Conservation (phyloP, 2,329 filamentous ascomycete species). For the Epichloe hybrida region DNA sequence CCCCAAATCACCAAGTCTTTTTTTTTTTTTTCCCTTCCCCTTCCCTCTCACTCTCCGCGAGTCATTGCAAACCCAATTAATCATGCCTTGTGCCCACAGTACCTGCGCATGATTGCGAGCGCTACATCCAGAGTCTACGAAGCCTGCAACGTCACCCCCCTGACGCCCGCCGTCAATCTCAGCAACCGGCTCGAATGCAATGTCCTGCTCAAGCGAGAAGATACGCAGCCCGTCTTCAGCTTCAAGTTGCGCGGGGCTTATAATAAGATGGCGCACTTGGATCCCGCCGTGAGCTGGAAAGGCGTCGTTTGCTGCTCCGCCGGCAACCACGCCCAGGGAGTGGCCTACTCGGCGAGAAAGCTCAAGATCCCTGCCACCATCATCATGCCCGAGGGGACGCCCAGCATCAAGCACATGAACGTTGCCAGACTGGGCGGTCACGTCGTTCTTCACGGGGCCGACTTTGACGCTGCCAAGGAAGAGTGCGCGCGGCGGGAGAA, state of each 20-base stretch:
- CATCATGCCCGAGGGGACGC: constrained; percentile 91
- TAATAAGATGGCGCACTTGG: constrained; percentile 97
- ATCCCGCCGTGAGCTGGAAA: constrained; percentile 71
- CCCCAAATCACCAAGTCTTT: background rate
- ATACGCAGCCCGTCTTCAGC: constrained; percentile 96
- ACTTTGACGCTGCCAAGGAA: constrained; percentile 92
- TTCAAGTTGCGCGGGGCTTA: constrained; percentile 97
- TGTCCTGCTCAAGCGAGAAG: constrained; percentile 87
- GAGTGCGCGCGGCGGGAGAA: constrained; percentile 73
- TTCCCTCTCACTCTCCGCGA: background rate
- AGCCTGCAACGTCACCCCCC: constrained; percentile 75
- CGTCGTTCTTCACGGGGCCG: constrained; percentile 78
- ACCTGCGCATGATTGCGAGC: constrained; percentile 80
- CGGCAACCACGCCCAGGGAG: constrained; percentile 90
- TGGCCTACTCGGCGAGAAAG: constrained; percentile 85
- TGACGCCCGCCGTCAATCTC: constrained; percentile 74
- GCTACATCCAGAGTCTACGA: constrained; percentile 92
- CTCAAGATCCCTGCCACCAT: constrained; percentile 96
- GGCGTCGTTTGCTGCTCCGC: constrained; percentile 94
- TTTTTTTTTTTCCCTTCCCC: no score
- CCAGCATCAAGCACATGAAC: constrained; percentile 91
- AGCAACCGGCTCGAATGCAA: constrained; percentile 89
- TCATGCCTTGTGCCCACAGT: constrained; percentile 37
- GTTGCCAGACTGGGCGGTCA: constrained; percentile 81
- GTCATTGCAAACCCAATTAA: background rate